Base-by-base conservation (phyloP, 768 basidiomycete genomes). In the Boletus rufocinnamomeus region DNA sequence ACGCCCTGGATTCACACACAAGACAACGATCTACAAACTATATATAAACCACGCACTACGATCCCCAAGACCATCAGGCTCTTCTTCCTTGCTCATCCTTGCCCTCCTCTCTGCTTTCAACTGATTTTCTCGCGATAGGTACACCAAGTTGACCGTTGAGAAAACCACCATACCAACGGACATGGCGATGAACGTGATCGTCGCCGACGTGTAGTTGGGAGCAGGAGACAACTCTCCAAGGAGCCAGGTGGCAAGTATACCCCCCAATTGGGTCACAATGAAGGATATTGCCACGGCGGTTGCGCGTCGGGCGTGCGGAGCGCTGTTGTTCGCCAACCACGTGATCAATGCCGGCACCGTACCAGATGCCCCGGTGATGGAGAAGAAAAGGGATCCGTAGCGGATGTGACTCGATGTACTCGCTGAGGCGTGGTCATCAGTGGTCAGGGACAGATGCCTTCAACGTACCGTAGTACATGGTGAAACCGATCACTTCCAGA, bases 191-290 rank as follows among this genome's bases (percentile, higher is more conserved):
- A 71, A 69, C 19, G 69, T 71, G 52, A 74, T 61, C 2, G 82
- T 80, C 0, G 82, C 85, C 37, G 75, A 72, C 4, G 65, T 77
- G 61, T 85, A 86, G n/a, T 74, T 57, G 3, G 84, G 84, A 0
- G 78, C 74, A 0, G 79, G 69, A 7, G 82, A 84, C 3, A 85
- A 66, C 2, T 64, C 64, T 13, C 83, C 84, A 25, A 85, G 68
- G 4, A 86, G 76, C 85, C 85, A 87, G 0, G 84, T 86, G 4
- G 80, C 76, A 21, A 87, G 79, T 54, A 87, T 85, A 2, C 83
- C 83, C 2, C 84, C 84, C 0, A 75, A 70, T 64, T 87, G 85
- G 17, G 80, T 81, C 75, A 80, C 75, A 58, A 80, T 82, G 57
- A 83, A 82, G 1, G 77, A 75, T n/a, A 85, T 72, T 13, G 84